A percentile compares a stretch with the other conserved stretches of the same genome.
Evolutionary conservation across 1,139 yeast genomes (phyloP).

Genomic region (Candida tetrigidarum): DNA sequence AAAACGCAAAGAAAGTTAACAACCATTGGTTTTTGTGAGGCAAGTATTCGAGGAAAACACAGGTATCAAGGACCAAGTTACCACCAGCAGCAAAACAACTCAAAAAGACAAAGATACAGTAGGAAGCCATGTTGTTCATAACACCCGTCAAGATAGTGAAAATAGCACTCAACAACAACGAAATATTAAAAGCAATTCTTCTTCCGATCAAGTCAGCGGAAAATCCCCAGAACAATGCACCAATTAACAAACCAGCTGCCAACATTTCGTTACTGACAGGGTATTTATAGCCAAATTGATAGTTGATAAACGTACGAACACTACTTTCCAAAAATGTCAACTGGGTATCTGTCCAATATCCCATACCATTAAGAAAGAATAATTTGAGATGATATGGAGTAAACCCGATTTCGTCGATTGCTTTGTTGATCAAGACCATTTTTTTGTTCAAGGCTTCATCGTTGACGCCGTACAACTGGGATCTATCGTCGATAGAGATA

Average conservation of each 20-base stretch:
- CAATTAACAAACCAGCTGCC: constrained; percentile 53
- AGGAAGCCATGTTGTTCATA: constrained; percentile 48
- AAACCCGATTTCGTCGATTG: constrained; percentile 41
- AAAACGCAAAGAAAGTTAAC: constrained; percentile 38
- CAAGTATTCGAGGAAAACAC: constrained; percentile 60
- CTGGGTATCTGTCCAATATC: constrained; percentile 67
- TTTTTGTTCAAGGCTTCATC: constrained; percentile 29
- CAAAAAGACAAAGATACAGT: constrained; percentile 52
- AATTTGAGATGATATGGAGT: constrained; percentile 38
- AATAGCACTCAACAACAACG: constrained; percentile 32
- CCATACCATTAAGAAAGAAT: constrained; percentile 59
- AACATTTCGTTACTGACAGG: constrained; percentile 34
- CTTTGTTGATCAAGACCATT: constrained; percentile 33
- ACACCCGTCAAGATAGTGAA: constrained; percentile 60
- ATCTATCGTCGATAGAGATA: constrained; percentile 3
- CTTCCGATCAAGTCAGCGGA: constrained; percentile 51
- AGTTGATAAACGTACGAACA: constrained; percentile 43
- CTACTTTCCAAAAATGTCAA: constrained; percentile 46
- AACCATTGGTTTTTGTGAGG: constrained; percentile 56
- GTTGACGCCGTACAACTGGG: constrained; percentile 24
- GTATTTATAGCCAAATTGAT: constrained; percentile 40
- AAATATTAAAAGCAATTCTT: constrained; percentile 25
- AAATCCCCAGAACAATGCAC: constrained; percentile 61
- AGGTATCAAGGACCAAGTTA: constrained; percentile 61
- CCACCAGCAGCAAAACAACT: constrained; percentile 58